Evolutionary conservation across 2,329 filamentous ascomycete species (phyloP), one percentile per base, ranked within the genome.

Genomic region (Beauveria caledonica): DNA sequence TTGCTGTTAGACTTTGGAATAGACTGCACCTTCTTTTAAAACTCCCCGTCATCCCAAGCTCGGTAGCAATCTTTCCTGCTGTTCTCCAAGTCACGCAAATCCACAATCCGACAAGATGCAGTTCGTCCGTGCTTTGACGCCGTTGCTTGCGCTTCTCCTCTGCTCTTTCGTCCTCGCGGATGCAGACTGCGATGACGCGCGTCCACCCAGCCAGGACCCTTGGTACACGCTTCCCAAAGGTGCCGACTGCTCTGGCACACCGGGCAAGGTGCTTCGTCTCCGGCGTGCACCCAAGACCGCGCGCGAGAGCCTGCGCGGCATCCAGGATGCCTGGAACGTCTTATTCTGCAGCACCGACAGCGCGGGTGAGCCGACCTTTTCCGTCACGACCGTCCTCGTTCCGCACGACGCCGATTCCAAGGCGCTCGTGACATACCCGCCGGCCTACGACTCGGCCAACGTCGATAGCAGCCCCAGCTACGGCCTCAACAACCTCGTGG

Each of bases 401-500:
- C 71, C 71, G 17, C 21, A 44, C 15, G 23, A 36, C 21, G 58
- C 58, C 40, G 51, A 54, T 29, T 3, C 17, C 17, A 17, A 10
- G 11, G 11, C 51, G 1, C 63, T 77, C 2, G 63, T 77, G 1
- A 76, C 74, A 0, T 77, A 74, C 60, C 73, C 76, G 60, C 65
- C 73, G 2, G 69, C 74, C 0, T 69, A 73, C 51, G 69, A 77
- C 54, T 70, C 71, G 13, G 70, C 72, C 8, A 68, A 69, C 25
- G 66, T 75, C 4, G 71, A 77, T 9, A 65, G 67, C 3, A 69
- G 69, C 62, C 77, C 68, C 40, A 76, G 69, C 21, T 77, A 74
- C 57, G 64, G 68, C 2, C 64, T 74, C 19, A 64, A 67, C 40
- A 42, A 52, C 9, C 19, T 53, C 8, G 5, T 25, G 15, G 42